Evolutionary conservation across 108 stramenopile genomes (phyloP), one percentile per base, ranked within the genome.

Genomic region (Skeletonema tropicum): DNA sequence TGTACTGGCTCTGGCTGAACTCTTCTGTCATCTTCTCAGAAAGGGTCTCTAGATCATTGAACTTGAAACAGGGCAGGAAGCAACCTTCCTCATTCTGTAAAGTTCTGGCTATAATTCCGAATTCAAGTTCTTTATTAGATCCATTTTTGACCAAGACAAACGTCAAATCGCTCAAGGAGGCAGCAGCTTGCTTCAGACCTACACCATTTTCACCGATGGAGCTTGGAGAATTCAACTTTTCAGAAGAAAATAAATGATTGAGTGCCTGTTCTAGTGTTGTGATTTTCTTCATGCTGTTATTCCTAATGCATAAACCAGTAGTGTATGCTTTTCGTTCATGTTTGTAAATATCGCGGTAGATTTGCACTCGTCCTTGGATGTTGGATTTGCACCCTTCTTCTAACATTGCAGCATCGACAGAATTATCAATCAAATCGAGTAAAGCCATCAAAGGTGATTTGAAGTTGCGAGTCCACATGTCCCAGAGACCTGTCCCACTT

Each of bases 181-280:
- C 87, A 74, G 85, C 86, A 33, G 73, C 83, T 25, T 88, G 87
- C 71, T 88, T 88, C 67, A 84, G 39, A 21, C 87, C 87, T 36
- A 88, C 79, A 17, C 87, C 87, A 63, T 88, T 88, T 62, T 88
- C 87, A 3, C 87, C 87, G 58, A 88, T 88, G 9, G 30, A 8
- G 12, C 48, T 29, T 12, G 65, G 9, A 41, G 36, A 35, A 7
- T 35, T 38, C 41, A 41, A 66, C 48, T 88, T 88, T 0, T 49
- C 17, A 39, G 68, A 67, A 21, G 78, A 83, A 30, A 68, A 57
- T 38, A 76, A 83, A 6, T 85, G 68, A 60, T 79, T 69, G 55
- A 88, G 59, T 6, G 80, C 68, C 14, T 74, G 66, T 1, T 66
- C 32, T 57, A 88, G 32, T 9, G 77, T 60, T 8, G 75, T 68